Base-by-base conservation (phyloP, 768 basidiomycete genomes). In the Ramaria sp. region DNA sequence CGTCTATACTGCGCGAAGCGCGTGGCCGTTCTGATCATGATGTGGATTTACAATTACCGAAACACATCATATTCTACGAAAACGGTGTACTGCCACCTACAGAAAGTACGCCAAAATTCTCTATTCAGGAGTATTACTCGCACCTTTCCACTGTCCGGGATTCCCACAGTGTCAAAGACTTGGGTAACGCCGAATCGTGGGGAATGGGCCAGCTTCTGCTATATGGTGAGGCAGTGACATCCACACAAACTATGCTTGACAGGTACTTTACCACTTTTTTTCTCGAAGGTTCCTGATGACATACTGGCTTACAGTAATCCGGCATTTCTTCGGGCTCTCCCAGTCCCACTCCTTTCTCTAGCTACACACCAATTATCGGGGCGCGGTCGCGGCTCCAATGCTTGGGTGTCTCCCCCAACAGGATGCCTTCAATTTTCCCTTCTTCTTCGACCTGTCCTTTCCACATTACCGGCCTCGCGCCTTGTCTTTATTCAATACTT, bases 401-500 rank as follows among this genome's bases (percentile, higher is more conserved):
- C 81, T 47, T 98, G 95, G 96, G 77, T 97, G 37, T 96, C 94
- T 0, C 95, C n/a, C n/a, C n/a, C 94, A 0, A 67, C 78, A 0
- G 96, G 94, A 1, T 92, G 91, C 64, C 79, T 98, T 7, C 82
- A 85, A 56, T 84, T 94, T 65, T 93, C 91, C 10, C 62, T 90
- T 39, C 73, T 87, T 42, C 71, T 88, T 15, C 81, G 85, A 5
- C 69, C 84, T 0, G 69, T 79, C 0, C 70, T 81, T 3, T 60
- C 71, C 1, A 60, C 64, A 1, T 67, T 85, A 59, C 79, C 81
- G 2, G 70, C 80, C 0, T 70, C 72, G 20, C 83, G 82, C 55
- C 75, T 98, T 36, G 92, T 98, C 24, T 96, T 98, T 64, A 69
- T 94, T 9, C 96, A 99, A 63, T 98, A 99, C 65, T 76, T 99